Evolutionary conservation across 179 eudicot species (phyloP).

Genomic region (Silene coronaria): DNA sequence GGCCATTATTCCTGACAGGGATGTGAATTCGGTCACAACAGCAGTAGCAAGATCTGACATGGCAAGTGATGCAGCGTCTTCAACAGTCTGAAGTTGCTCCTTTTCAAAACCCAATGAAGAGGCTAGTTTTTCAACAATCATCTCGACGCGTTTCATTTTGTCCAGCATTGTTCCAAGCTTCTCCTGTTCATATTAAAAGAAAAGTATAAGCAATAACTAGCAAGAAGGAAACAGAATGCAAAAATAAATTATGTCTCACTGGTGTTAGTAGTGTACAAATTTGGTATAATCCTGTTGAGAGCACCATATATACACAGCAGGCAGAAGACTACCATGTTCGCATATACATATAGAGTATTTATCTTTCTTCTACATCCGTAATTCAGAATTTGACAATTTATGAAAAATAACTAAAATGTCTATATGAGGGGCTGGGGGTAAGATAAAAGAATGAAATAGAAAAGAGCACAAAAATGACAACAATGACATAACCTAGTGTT

Average conservation of each 20-base stretch:
- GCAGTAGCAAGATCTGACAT: constrained; percentile 98
- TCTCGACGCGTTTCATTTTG: constrained; percentile 79
- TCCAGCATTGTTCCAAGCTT: constrained; percentile 97
- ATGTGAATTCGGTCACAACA: constrained; percentile 92
- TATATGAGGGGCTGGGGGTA: no score
- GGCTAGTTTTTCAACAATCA: constrained; percentile 48
- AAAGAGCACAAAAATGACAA: no score
- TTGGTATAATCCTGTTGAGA: not conserved
- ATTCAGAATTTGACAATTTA: no score
- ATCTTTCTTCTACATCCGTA: no score
- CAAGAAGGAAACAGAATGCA: not conserved
- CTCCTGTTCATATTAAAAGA: constrained; percentile 49
- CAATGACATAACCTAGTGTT: no score
- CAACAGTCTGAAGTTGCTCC: constrained; percentile 43
- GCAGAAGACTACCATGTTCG: no score
- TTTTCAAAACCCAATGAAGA: constrained; percentile 44
- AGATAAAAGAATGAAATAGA: no score
- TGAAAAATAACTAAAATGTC: no score
- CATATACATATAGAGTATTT: no score
- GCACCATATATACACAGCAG: not conserved
- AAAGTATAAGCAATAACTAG: constrained; percentile 11
- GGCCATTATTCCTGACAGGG: constrained; percentile 94
- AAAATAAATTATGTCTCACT: not conserved
- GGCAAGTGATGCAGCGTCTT: constrained; percentile 83
- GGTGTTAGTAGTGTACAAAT: not conserved